Conservation (phyloP, 148 eudicot species). For the Vaccinium corymbosum region DNA sequence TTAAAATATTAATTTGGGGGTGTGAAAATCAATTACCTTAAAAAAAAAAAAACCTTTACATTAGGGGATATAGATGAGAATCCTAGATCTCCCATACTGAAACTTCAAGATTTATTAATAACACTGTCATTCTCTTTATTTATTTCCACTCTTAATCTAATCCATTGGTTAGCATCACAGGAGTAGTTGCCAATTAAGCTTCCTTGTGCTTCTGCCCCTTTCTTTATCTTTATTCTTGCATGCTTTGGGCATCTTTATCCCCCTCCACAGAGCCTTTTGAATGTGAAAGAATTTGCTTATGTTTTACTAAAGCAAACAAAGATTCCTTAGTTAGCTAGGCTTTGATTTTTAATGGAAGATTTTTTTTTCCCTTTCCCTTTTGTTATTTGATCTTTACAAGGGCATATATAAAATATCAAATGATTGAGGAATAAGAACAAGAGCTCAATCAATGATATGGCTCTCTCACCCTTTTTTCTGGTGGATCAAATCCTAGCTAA, state of each 20-base stretch:
- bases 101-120: neutral
- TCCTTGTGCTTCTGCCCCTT: slow-evolving; percentile 1
- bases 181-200: neutral
- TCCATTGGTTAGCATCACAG: neutral
- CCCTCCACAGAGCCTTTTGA: neutral
- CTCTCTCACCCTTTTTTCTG: slow-evolving; percentile 27
- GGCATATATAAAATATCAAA: slow-evolving; percentile 15
- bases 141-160: neutral
- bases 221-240: slow-evolving; percentile 13
- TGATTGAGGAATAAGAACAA: slow-evolving; percentile 42
- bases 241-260: slow-evolving; percentile 16
- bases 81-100: neutral
- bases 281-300: slow-evolving; percentile 5
- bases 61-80: neutral
- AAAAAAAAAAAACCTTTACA: neutral
- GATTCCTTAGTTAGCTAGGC: slow-evolving; percentile 14
- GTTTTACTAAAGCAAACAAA: slow-evolving; percentile 1
- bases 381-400: neutral
- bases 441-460: slow-evolving; percentile 23
- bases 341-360: neutral
- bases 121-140: neutral
- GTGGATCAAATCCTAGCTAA: slow-evolving; percentile 33
- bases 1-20: too few species aligned
- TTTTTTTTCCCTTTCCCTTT: neutral
- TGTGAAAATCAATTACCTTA: neutral